Evolutionary conservation across 1,284 basidiomycete species (phyloP).

Genomic region (Cryptococcus jaspeensis): DNA sequence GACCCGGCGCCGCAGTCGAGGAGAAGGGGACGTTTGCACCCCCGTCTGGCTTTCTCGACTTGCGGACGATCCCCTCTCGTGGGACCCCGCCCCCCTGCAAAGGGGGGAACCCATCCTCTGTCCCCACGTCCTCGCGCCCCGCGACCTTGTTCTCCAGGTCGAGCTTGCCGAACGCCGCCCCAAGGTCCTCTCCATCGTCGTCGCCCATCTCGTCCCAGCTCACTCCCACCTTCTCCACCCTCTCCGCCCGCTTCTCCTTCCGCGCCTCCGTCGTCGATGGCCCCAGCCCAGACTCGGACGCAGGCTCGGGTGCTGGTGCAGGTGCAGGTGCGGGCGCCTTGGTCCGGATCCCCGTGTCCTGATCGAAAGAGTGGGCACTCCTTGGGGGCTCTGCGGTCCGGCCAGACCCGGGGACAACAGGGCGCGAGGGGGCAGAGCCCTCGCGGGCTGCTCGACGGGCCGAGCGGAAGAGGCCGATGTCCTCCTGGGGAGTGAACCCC

Average conservation of each 20-base stretch:
- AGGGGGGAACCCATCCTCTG: constrained; percentile 21
- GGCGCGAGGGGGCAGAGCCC: constrained; percentile 16
- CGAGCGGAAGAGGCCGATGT: constrained; percentile 78
- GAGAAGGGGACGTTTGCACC: not conserved
- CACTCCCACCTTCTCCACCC: constrained; percentile 14
- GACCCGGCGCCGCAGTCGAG: constrained; percentile 11
- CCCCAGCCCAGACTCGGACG: not conserved
- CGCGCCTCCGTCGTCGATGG: constrained; percentile 65
- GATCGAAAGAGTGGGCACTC: constrained; percentile 27
- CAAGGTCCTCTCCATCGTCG: constrained; percentile 30
- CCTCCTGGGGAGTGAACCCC: constrained; percentile 92
- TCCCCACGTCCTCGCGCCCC: not conserved
- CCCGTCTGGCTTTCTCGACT: constrained; percentile 1
- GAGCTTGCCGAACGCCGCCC: constrained; percentile 26
- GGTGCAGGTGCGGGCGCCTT: constrained; percentile 53
- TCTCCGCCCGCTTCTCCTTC: constrained; percentile 55
- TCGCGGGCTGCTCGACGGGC: constrained; percentile 71
- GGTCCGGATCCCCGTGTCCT: constrained; percentile 17
- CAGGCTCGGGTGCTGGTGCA: not conserved
- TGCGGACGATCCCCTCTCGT: constrained; percentile 3
- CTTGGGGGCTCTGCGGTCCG: constrained; percentile 20
- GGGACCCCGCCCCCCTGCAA: constrained; percentile 13
- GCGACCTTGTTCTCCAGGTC: constrained; percentile 8
- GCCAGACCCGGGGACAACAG: constrained; percentile 35
- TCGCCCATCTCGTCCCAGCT: constrained; percentile 34